Percentiles rank a stretch among this genome's conserved stretches.
These are phyloP conservation scores for Trametes cingulata DNA, from an alignment of 768 basidiomycete genomes.

Conservation along the genomic window DNA sequence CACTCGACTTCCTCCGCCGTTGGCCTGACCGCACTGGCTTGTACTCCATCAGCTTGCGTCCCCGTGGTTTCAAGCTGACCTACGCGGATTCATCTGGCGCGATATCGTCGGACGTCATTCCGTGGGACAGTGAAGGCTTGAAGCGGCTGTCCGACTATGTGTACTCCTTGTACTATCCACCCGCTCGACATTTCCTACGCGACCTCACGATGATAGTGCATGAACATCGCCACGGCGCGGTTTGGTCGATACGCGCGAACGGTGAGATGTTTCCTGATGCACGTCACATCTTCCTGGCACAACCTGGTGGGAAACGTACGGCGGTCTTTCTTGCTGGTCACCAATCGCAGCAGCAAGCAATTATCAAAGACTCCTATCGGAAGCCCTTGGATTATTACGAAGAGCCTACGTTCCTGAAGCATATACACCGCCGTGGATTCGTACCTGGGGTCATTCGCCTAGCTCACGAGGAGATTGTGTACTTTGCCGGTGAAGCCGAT, in stretches of 20 bases:
- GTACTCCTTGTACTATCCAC: background rate
- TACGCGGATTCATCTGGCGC: background rate
- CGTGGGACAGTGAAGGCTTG: background rate
- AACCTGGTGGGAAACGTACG: background rate
- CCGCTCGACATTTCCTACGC: background rate
- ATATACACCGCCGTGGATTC: constrained; percentile 3
- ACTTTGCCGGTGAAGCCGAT: background rate
- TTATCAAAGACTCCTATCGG: constrained; percentile 6
- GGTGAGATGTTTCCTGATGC: background rate
- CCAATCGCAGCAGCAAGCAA: background rate
- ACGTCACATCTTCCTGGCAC: background rate
- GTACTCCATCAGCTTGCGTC: background rate
- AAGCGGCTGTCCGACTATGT: background rate
- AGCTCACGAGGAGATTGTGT: background rate
- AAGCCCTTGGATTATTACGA: background rate
- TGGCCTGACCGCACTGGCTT: background rate
- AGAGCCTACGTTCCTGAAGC: constrained; percentile 1
- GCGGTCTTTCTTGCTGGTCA: background rate
- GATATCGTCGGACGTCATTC: background rate
- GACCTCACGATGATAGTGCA: background rate
- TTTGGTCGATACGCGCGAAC: background rate
- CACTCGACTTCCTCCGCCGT: background rate
- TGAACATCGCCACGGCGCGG: background rate
- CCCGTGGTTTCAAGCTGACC: background rate
- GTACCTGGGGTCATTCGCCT: constrained; percentile 2